phyloP scores from a whole-genome alignment of 768 basidiomycete species.

The Xerocomus brunneocitrinus region DNA sequence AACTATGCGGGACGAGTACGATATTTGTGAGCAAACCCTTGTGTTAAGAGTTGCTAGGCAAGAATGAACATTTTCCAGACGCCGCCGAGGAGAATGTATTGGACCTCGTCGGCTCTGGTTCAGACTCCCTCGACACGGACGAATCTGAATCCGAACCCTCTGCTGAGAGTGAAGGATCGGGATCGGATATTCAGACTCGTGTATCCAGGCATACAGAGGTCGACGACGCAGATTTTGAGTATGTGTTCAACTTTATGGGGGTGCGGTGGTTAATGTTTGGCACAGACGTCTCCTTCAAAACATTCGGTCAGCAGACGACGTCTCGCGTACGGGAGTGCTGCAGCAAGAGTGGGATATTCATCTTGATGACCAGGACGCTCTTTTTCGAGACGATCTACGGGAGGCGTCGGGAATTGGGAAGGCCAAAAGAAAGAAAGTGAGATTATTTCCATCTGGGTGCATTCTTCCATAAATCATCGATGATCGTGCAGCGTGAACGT shows the following conservation, averaged over 20 bases:
- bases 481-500: conserved; percentile 33
- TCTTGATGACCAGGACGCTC: conserved; percentile 61
- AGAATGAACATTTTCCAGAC: conserved; percentile 11
- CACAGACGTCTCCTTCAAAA: conserved; percentile 63
- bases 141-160: conserved; percentile 11
- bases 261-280: background rate
- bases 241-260: background rate
- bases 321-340: conserved; percentile 42
- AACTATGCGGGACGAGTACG: background rate
- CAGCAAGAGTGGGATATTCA: conserved; percentile 71
- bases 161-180: conserved; percentile 6
- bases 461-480: background rate
- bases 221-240: conserved; percentile 24
- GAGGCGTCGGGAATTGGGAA: conserved; percentile 70
- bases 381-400: conserved; percentile 71
- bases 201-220: conserved; percentile 8
- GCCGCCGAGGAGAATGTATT: background rate
- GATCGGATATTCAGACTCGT: background rate
- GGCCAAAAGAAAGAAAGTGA: conserved; percentile 44
- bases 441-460: background rate
- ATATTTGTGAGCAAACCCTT: conserved; percentile 15
- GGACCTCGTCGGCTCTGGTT: conserved; percentile 5
- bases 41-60: conserved; percentile 59
- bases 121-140: conserved; percentile 4
- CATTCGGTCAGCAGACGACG: conserved; percentile 52